Evolutionary conservation across 2,329 filamentous ascomycete species (phyloP).

Genomic region (Hymenotorrendiella dingleyae): DNA sequence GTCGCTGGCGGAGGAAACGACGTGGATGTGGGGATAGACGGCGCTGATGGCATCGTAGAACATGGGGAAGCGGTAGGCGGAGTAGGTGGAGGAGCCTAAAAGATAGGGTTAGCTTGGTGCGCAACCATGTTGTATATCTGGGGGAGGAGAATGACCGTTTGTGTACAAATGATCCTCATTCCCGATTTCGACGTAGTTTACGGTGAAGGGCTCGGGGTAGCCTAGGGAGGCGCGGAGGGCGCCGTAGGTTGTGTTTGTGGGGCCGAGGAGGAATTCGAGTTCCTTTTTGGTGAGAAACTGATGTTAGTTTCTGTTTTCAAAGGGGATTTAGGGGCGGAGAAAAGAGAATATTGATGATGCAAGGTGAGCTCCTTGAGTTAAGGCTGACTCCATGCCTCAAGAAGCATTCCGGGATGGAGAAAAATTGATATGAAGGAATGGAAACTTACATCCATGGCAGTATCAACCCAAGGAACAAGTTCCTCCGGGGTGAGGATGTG

Average conservation of each 20-base stretch:
- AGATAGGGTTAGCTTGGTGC: no score
- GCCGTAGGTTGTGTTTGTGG: conserved; percentile 39
- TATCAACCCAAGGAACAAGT: conserved; percentile 40
- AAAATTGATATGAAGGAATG: no score
- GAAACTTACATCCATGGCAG: conserved; percentile 42
- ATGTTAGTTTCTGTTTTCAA: no score
- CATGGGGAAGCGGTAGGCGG: conserved; percentile 36
- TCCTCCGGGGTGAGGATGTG: conserved; percentile 21
- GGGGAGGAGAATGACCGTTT: no score
- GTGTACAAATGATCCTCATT: conserved; percentile 46
- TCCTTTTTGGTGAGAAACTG: no score
- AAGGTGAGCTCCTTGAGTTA: no score
- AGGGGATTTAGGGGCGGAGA: no score
- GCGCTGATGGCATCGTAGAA: conserved; percentile 42
- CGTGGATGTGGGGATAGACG: conserved; percentile 36
- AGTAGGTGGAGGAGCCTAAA: conserved; percentile 21
- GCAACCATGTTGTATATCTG: no score
- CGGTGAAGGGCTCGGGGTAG: conserved; percentile 42
- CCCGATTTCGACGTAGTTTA: conserved; percentile 44
- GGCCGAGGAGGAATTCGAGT: conserved; percentile 45
- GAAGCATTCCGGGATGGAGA: no score
- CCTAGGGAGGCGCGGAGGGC: conserved; percentile 43
- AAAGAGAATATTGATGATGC: no score
- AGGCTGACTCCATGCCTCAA: no score
- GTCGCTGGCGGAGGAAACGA: conserved; percentile 33